These are phyloP conservation scores for Lipomyces lipofer DNA, from an alignment of 805 yeast species.

Conservation along the genomic window DNA sequence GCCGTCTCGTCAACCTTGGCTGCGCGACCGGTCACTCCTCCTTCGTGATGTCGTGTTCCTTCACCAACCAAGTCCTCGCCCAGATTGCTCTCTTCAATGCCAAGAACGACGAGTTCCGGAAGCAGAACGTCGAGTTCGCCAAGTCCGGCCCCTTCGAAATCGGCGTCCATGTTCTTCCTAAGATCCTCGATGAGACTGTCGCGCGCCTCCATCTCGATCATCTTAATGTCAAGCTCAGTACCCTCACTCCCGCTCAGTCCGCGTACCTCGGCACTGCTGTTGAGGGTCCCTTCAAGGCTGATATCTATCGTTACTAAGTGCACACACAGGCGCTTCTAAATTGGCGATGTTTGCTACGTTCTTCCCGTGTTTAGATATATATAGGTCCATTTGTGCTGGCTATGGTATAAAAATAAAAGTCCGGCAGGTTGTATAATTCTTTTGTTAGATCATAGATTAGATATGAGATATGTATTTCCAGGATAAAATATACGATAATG, in stretches of 20 bases:
- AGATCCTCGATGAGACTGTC: conserved; percentile 97
- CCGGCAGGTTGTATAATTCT: too few relatives aligned
- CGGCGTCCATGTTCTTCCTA: conserved; percentile 96
- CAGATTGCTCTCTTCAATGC: conserved; percentile 97
- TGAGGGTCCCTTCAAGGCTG: conserved; percentile 98
- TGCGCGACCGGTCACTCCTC: conserved; percentile 99
- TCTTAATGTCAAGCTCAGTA: conserved; percentile 84
- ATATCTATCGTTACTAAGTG: conserved; percentile 90
- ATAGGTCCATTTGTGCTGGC: too few relatives aligned
- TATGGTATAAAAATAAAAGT: too few relatives aligned
- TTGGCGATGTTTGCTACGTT: too few relatives aligned
- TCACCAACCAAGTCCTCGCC: conserved; percentile 99
- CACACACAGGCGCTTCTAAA: too few relatives aligned
- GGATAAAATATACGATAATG: too few relatives aligned
- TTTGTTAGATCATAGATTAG: too few relatives aligned
- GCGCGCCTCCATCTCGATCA: conserved; percentile 95
- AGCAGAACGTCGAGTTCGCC: conserved; percentile 81
- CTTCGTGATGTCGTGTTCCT: conserved; percentile 98
- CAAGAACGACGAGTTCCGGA: conserved; percentile 74
- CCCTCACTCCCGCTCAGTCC: conserved; percentile 76
- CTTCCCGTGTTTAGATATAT: too few relatives aligned
- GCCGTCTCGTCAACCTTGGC: conserved; percentile 98
- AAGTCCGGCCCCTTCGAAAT: conserved; percentile 86
- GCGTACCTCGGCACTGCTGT: conserved; percentile 89
- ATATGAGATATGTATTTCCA: too few relatives aligned